Base-by-base conservation (phyloP, 805 yeast species). In the Yarrowia yakushimensis region DNA sequence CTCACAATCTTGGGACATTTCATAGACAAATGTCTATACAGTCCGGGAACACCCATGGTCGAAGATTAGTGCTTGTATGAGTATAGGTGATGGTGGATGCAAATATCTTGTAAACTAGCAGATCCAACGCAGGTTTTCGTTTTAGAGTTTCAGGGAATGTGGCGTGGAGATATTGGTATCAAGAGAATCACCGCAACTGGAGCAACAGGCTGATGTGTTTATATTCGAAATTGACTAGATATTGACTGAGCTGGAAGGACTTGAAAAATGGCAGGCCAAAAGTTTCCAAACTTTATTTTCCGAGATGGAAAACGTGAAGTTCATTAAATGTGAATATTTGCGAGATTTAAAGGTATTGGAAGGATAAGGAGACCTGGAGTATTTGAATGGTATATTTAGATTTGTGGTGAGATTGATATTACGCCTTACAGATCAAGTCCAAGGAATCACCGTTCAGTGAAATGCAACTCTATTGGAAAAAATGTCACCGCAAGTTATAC, bases 1-100 rank as follows among this genome's bases (percentile, higher is more conserved):
- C 96, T 83, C 60, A 94, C 90, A 73, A 90, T 93, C 76, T 93
- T 92, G 12, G 99, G 98, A 70, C 91, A 94, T 73, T 92, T 90
- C 66, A 84, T 76, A 1, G 98, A 90, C 54, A 94, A 79, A 98
- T 99, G 94, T 77, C 99, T 82, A 76, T 91, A 94, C 70, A 94
- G 85, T 22, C 99, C 97, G 66, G 99, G 99, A 67, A 94, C 99
- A 79, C 99, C 97, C 71, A 67, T 70, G 30, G 27, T 28, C 11
- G 17, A 4, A 11, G 1, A 0, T 30, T 7, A 25, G 15, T 28
- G 34, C n/a, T n/a, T 12, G 18, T 36, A 15, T 12, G 33, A 17
- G 17, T 22, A 15, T 1, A 18, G 27, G 3, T 36, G 41, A 2
- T 2, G 23, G 37, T 25, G 8, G 27, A 8, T 25, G 27, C 27